Evolutionary conservation across 805 yeast species (phyloP).

Genomic region (Pichia eremophila): DNA sequence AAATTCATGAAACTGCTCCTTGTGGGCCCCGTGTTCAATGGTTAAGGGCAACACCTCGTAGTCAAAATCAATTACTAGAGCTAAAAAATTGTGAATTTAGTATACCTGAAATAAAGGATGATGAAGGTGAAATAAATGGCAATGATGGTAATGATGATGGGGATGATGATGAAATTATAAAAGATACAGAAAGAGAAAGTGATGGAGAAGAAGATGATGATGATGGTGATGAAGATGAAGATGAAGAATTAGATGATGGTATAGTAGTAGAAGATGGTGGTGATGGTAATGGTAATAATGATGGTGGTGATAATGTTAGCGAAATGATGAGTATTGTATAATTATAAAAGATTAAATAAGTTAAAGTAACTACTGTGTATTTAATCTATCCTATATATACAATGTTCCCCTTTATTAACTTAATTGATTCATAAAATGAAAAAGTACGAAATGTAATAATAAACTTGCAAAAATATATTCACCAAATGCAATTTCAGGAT

Average conservation of each 20-base stretch:
- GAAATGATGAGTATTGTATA: constrained; percentile 26
- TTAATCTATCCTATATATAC: background rate
- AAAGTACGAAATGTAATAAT: constrained; percentile 77
- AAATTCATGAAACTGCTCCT: constrained; percentile 59
- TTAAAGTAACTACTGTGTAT: too few species aligned
- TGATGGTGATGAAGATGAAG: background rate
- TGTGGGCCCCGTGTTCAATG: constrained; percentile 95
- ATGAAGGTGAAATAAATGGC: constrained; percentile 13
- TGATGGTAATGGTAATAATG: constrained; percentile 6
- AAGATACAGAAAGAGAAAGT: background rate
- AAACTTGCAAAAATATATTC: constrained; percentile 84
- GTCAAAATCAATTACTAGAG: constrained; percentile 52
- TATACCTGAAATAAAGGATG: constrained; percentile 32
- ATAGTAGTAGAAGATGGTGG: constrained; percentile 3
- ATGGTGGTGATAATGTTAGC: constrained; percentile 18
- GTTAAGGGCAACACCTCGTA: constrained; percentile 72
- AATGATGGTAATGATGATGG: constrained; percentile 10
- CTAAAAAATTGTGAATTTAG: constrained; percentile 55
- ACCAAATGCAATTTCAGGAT: constrained; percentile 58
- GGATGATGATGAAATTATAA: background rate
- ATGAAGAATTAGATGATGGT: background rate
- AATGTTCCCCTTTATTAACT: too few species aligned
- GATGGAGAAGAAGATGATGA: constrained; percentile 8
- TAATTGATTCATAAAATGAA: constrained; percentile 76
- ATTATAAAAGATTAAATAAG: background rate